Percentiles rank a stretch among this genome's conserved stretches.
Conservation (phyloP, 768 basidiomycete species). For the Pleurotus cornucopiae region DNA sequence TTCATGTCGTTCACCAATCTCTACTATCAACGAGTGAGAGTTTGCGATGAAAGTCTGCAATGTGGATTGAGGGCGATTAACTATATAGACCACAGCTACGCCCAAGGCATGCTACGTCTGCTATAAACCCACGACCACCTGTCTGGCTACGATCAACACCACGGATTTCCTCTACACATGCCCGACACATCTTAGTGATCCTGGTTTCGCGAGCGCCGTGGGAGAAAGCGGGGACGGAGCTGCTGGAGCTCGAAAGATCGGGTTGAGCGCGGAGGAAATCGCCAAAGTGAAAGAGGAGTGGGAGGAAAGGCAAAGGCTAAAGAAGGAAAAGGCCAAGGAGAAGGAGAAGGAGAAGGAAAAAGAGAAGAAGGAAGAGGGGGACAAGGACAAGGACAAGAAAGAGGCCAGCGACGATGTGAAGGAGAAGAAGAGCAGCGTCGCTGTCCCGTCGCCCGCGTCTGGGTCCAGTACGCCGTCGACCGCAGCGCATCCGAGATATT, state of each 20-base stretch:
- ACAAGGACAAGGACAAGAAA: constrained; percentile 24
- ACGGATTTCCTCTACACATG: constrained; percentile 88
- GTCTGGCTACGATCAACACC: constrained; percentile 80
- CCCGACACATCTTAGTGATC: constrained; percentile 73
- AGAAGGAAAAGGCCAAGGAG: constrained; percentile 49
- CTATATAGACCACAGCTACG: constrained; percentile 67
- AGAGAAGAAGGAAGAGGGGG: constrained; percentile 34
- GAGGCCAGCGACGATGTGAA: constrained; percentile 25
- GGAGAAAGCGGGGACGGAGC: constrained; percentile 28
- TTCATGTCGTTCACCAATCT: constrained; percentile 75
- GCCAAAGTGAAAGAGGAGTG: constrained; percentile 75
- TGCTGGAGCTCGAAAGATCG: constrained; percentile 31
- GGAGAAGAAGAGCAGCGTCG: constrained; percentile 24
- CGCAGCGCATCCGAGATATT: constrained; percentile 67
- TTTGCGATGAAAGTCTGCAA: neutral
- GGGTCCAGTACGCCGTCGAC: constrained; percentile 27
- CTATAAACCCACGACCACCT: constrained; percentile 74
- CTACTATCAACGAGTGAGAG: constrained; percentile 84
- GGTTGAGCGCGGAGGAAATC: constrained; percentile 65
- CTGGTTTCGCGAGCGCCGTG: constrained; percentile 63
- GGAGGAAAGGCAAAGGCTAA: constrained; percentile 68
- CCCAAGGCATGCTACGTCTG: constrained; percentile 77
- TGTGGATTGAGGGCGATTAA: neutral
- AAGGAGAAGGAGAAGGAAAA: constrained; percentile 44
- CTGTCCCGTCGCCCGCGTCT: constrained; percentile 26